A percentile compares a stretch with the other conserved stretches of the same genome.
These are phyloP conservation scores for Triticum monococcum DNA, from an alignment of 176 grass and related monocot genomes.

Conservation along the genomic window DNA sequence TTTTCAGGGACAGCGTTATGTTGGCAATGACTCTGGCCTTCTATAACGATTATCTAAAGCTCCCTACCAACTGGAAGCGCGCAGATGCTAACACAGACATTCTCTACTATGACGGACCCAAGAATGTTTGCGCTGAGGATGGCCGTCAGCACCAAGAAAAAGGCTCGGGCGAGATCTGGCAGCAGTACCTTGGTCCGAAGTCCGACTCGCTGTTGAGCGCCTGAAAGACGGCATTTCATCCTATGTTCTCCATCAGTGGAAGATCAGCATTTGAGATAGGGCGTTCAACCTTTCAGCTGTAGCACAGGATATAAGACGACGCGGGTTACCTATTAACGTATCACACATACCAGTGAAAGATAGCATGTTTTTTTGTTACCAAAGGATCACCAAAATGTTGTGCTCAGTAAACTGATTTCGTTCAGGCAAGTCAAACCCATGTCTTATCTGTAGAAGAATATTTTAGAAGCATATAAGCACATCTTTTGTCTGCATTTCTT, in stretches of 20 bases:
- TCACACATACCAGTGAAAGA: neutral
- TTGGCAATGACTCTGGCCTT: conserved; percentile 55
- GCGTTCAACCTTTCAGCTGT: neutral
- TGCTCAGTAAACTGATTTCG: neutral
- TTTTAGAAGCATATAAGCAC: neutral
- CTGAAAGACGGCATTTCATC: conserved; percentile 16
- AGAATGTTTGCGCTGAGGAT: conserved; percentile 48
- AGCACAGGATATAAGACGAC: neutral
- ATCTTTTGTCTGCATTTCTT: neutral
- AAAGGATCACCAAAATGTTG: neutral
- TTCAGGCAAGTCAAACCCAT: neutral
- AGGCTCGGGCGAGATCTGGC: conserved; percentile 46
- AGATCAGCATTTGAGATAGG: neutral
- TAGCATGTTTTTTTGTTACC: neutral
- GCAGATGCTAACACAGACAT: conserved; percentile 35
- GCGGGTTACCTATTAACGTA: neutral
- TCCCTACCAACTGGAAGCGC: conserved; percentile 67
- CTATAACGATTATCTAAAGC: conserved; percentile 60
- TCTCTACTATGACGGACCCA: conserved; percentile 66
- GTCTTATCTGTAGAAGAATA: neutral
- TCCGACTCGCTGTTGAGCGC: conserved; percentile 39
- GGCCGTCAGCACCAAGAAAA: conserved; percentile 35
- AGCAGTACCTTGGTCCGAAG: conserved; percentile 52
- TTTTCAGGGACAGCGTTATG: conserved; percentile 54
- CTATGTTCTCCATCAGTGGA: neutral